Conservation (phyloP, 768 basidiomycete species). For the Amanita phalloides region DNA sequence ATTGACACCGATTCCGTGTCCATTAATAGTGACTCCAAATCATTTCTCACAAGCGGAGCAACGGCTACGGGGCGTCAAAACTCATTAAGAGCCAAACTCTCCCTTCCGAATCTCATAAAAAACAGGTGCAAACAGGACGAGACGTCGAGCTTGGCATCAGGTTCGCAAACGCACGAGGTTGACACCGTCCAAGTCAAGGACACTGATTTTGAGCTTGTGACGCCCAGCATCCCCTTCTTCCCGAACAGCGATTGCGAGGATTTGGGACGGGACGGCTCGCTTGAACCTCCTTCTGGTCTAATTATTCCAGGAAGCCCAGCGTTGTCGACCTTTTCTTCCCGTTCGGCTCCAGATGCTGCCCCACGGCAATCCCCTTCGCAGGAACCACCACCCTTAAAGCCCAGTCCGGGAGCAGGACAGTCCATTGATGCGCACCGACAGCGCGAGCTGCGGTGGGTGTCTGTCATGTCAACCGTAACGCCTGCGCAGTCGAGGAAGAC, state of each 20-base stretch:
- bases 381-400: conserved; percentile 4
- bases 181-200: conserved; percentile 69
- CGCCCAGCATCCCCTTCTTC: conserved; percentile 39
- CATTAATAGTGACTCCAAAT: conserved; percentile 21
- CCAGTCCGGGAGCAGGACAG: conserved; percentile 20
- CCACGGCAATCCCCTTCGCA: conserved; percentile 6
- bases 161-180: conserved; percentile 19
- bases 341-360: conserved; percentile 15
- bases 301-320: conserved; percentile 33
- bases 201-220: conserved; percentile 73
- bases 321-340: conserved; percentile 16
- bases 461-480: conserved; percentile 41
- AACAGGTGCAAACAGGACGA: conserved; percentile 28
- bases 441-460: conserved; percentile 71
- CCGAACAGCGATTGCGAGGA: conserved; percentile 44
- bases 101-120: conserved; percentile 55
- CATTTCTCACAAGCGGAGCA: conserved; percentile 27
- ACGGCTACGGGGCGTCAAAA: conserved; percentile 23
- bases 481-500: conserved; percentile 61
- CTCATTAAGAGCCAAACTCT: conserved; percentile 52
- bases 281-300: conserved; percentile 18
- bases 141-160: conserved; percentile 13
- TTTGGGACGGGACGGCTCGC: conserved; percentile 22
- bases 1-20: conserved; percentile 17
- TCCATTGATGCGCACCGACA: conserved; percentile 60